Conservation (phyloP, 768 basidiomycete genomes). For the Coprinellus micaceus region DNA sequence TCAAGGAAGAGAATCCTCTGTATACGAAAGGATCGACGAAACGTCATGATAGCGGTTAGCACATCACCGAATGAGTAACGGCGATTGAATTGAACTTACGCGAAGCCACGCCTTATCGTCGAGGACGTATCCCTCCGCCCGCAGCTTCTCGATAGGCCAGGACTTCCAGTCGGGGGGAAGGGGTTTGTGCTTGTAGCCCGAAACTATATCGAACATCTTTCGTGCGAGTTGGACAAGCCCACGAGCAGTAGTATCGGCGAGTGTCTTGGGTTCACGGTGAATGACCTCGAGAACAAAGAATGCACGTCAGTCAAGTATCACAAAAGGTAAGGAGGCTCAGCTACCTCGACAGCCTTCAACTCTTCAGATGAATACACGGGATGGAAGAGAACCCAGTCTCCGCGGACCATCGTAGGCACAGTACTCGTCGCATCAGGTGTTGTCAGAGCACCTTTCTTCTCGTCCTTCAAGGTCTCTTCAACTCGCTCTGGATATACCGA, state of each 20-base stretch:
- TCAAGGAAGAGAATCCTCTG: conserved; percentile 68
- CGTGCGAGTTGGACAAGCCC: conserved; percentile 58
- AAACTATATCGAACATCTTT: conserved; percentile 76
- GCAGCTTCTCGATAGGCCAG: conserved; percentile 70
- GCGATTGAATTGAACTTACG: conserved; percentile 34
- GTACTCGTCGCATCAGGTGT: conserved; percentile 48
- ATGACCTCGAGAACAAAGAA: conserved; percentile 50
- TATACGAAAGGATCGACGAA: not conserved
- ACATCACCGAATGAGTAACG: not conserved
- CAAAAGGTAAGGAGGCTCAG: conserved; percentile 2
- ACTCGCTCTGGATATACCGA: not conserved
- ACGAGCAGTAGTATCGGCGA: conserved; percentile 71
- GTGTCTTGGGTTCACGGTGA: conserved; percentile 56
- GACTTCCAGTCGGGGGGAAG: conserved; percentile 52
- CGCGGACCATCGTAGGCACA: conserved; percentile 52
- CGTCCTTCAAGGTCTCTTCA: not conserved
- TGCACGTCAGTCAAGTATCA: conserved; percentile 2
- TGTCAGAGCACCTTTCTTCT: conserved; percentile 24
- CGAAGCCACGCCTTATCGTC: conserved; percentile 74
- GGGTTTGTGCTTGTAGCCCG: conserved; percentile 76
- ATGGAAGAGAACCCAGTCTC: conserved; percentile 91
- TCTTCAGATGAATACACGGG: conserved; percentile 84
- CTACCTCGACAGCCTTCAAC: conserved; percentile 66
- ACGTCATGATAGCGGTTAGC: not conserved
- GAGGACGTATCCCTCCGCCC: conserved; percentile 70